A percentile compares a stretch with the other conserved stretches of the same genome.
Evolutionary conservation across 768 basidiomycete genomes (phyloP).

Genomic region (Mycena amicta): DNA sequence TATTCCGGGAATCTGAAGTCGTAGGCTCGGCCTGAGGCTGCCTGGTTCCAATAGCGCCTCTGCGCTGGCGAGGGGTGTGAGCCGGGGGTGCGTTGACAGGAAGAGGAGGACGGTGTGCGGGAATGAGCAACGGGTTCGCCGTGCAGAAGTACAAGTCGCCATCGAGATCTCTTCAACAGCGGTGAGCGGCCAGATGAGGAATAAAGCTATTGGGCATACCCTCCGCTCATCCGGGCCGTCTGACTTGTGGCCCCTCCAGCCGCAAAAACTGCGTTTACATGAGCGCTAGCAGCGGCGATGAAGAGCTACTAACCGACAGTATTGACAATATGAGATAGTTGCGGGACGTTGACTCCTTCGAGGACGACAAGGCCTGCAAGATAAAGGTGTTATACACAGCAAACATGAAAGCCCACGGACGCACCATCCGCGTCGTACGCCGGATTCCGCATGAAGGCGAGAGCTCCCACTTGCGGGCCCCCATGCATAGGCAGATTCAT

Average conservation of each 20-base stretch:
- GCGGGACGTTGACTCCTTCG: constrained; percentile 19
- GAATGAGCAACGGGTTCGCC: constrained; percentile 22
- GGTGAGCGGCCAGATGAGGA: neutral
- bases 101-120: neutral
- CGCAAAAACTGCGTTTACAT: constrained; percentile 24
- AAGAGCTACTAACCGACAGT: constrained; percentile 21
- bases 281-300: neutral
- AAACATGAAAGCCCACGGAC: neutral
- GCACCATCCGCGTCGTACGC: constrained; percentile 24
- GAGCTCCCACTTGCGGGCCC: constrained; percentile 18
- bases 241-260: constrained; percentile 19
- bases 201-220: constrained; percentile 11
- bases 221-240: constrained; percentile 28
- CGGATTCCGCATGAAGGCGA: constrained; percentile 23
- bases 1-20: no score
- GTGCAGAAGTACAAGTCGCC: constrained; percentile 26
- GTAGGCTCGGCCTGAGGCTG: neutral
- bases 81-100: neutral
- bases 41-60: neutral
- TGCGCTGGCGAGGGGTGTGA: neutral
- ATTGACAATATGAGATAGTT: constrained; percentile 19
- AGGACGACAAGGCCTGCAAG: constrained; percentile 23
- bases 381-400: no score
- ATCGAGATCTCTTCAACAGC: constrained; percentile 23
- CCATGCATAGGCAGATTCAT: constrained; percentile 22